These are phyloP conservation scores for Alternaria arbusti DNA, from an alignment of 2,329 filamentous ascomycete genomes.

Conservation along the genomic window DNA sequence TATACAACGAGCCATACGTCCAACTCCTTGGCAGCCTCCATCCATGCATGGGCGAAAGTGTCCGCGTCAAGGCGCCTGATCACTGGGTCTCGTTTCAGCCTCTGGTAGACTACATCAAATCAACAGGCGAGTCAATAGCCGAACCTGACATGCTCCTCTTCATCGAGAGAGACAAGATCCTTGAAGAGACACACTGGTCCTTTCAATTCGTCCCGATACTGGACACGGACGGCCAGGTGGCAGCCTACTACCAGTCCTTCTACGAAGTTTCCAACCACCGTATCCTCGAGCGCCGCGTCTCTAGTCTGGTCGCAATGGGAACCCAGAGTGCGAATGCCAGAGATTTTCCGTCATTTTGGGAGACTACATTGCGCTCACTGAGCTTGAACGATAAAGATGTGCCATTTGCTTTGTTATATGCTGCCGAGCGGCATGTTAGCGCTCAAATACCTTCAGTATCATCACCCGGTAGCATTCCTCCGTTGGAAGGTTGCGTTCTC, in stretches of 20 bases:
- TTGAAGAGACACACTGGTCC: constrained; percentile 80
- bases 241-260: constrained; percentile 76
- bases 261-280: constrained; percentile 73
- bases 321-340: constrained; percentile 72
- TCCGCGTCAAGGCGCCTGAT: constrained; percentile 72
- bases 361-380: constrained; percentile 68
- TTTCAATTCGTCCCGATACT: constrained; percentile 79
- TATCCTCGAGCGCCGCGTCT: constrained; percentile 29
- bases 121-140: constrained; percentile 26
- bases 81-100: constrained; percentile 56
- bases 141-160: constrained; percentile 74
- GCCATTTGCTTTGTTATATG: constrained; percentile 35
- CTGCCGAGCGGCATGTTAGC: constrained; percentile 18
- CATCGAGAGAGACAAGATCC: constrained; percentile 68
- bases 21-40: constrained; percentile 38
- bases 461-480: constrained; percentile 18
- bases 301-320: constrained; percentile 68
- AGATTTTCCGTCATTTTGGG: constrained; percentile 74
- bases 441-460: constrained; percentile 23
- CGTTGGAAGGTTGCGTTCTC: constrained; percentile 23
- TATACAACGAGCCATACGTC: constrained; percentile 49
- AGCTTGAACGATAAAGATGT: constrained; percentile 68
- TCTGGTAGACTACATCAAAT: constrained; percentile 29
- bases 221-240: constrained; percentile 70
- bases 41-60: constrained; percentile 66